A percentile compares a stretch with the other conserved stretches of the same genome.
These are phyloP conservation scores for Ustilago esculenta DNA, from an alignment of 1,284 basidiomycete genomes.

Conservation along the genomic window DNA sequence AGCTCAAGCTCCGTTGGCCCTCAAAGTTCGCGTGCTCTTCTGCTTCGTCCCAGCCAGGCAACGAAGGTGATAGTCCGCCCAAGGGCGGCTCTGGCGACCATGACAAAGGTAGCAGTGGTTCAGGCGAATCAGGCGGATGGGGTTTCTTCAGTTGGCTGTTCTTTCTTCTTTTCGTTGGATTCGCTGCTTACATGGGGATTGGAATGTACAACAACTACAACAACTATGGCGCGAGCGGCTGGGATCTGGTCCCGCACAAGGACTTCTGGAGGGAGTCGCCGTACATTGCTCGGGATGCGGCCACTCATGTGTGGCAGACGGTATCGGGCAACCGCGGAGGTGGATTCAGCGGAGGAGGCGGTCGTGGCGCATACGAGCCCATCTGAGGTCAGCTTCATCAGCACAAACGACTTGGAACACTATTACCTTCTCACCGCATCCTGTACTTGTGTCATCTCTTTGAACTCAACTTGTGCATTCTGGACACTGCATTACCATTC, in stretches of 20 bases:
- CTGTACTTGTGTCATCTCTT: too few relatives aligned
- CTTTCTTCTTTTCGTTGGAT: constrained; percentile 33
- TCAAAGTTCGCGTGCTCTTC: constrained; percentile 47
- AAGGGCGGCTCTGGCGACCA: constrained; percentile 18
- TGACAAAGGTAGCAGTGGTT: constrained; percentile 8
- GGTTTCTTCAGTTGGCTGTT: constrained; percentile 52
- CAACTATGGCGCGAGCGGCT: constrained; percentile 59
- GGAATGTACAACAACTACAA: constrained; percentile 61
- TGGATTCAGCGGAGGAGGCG: constrained; percentile 34
- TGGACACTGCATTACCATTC: not conserved
- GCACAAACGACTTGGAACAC: not conserved
- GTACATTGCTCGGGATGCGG: constrained; percentile 47
- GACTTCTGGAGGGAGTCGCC: constrained; percentile 61
- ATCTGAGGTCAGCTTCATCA: constrained; percentile 6
- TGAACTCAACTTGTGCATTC: too few relatives aligned
- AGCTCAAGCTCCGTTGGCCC: constrained; percentile 47
- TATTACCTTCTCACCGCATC: too few relatives aligned
- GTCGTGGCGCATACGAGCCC: constrained; percentile 46
- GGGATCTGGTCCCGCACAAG: constrained; percentile 60
- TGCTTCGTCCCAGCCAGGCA: constrained; percentile 20
- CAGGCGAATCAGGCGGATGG: constrained; percentile 22
- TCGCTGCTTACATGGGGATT: constrained; percentile 43
- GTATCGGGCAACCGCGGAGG: constrained; percentile 30
- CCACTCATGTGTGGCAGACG: constrained; percentile 40
- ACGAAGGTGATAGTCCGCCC: constrained; percentile 18